Conservation (phyloP, 176 grass and related monocot species). For the Eleusine indica region DNA sequence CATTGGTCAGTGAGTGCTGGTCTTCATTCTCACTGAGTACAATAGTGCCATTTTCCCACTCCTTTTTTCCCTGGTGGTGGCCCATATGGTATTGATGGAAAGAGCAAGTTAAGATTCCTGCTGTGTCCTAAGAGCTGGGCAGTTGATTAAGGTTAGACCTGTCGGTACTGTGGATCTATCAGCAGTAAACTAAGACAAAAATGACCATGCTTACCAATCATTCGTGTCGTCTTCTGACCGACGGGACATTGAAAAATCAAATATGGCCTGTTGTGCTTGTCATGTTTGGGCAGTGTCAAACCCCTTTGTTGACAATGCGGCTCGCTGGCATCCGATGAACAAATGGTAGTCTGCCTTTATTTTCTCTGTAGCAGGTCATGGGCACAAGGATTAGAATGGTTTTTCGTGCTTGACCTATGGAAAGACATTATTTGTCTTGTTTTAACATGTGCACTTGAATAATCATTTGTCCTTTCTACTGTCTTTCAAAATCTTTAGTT, state of each 20-base stretch:
- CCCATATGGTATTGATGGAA: slow-evolving; percentile 47
- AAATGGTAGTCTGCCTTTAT: neutral
- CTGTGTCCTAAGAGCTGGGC: slow-evolving; percentile 52
- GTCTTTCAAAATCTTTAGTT: neutral
- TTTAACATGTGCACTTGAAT: slow-evolving; percentile 32
- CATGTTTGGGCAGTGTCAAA: slow-evolving; percentile 41
- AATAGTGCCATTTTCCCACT: slow-evolving; percentile 1
- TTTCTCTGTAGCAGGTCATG: slow-evolving; percentile 24
- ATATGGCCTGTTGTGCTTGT: slow-evolving; percentile 17
- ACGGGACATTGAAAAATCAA: slow-evolving; percentile 27
- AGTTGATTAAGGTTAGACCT: slow-evolving; percentile 48
- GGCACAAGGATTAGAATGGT: slow-evolving; percentile 17
- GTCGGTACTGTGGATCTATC: slow-evolving; percentile 45
- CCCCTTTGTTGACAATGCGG: neutral
- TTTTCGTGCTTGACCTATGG: slow-evolving; percentile 5
- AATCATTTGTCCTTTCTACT: neutral
- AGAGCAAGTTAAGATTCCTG: slow-evolving; percentile 61
- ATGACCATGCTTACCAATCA: slow-evolving; percentile 48
- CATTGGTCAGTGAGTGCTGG: slow-evolving; percentile 4
- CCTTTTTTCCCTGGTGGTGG: slow-evolving; percentile 31
- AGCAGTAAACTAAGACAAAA: slow-evolving; percentile 45
- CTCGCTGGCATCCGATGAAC: slow-evolving; percentile 30
- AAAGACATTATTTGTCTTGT: slow-evolving; percentile 40
- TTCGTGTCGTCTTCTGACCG: slow-evolving; percentile 44
- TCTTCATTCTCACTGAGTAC: slow-evolving; percentile 18